Base-by-base conservation (phyloP, 1,284 basidiomycete species). In the Wallemia ichthyophaga region DNA sequence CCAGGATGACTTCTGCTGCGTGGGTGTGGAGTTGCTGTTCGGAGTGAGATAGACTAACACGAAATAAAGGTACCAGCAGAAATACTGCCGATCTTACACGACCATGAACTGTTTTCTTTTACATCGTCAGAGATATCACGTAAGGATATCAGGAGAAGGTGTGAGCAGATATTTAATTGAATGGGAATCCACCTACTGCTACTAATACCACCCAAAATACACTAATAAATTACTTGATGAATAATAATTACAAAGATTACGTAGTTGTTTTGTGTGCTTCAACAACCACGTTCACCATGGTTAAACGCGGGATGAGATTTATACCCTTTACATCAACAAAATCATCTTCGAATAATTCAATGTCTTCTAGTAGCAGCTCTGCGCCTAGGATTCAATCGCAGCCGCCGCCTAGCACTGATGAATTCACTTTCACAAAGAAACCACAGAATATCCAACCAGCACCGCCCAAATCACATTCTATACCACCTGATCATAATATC, bases 1-100 rank as follows among this genome's bases (percentile, higher is more conserved):
- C 64, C 92, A 98, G 71, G 92, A 98, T 72, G 83, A 89, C 67
- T 87, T 86, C 68, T 92, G 83, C 72, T 78, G 78, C 28, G 85
- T 94, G 59, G 27, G 64, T 48, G n/a, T n/a, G n/a, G n/a, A n/a
- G n/a, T n/a, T n/a, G n/a, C 17, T 31, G 28, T 7, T 31, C 17
- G 37, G n/a, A 48, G 37, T 48, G 11, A 13, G 13, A 9, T 25
- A 58, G 58, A 59, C 60, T 58, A 9, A 57, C 58, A 5, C 13
- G 7, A 13, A 15, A 1, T 11, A 23, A 48, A 65, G 65, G 64
- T 66, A 3, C 89, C 89, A 3, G 76, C 79, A 63, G 88, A 95
- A 66, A 81, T 92, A 67, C 65, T 83, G 53, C 73, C 80, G 25
- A 82, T 92, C 59, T 73, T 92, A 24, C 77, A 80, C 59, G 86